These are phyloP conservation scores for Sanguinoderma infundibulare DNA, from an alignment of 1,284 basidiomycete species.

Conservation along the genomic window DNA sequence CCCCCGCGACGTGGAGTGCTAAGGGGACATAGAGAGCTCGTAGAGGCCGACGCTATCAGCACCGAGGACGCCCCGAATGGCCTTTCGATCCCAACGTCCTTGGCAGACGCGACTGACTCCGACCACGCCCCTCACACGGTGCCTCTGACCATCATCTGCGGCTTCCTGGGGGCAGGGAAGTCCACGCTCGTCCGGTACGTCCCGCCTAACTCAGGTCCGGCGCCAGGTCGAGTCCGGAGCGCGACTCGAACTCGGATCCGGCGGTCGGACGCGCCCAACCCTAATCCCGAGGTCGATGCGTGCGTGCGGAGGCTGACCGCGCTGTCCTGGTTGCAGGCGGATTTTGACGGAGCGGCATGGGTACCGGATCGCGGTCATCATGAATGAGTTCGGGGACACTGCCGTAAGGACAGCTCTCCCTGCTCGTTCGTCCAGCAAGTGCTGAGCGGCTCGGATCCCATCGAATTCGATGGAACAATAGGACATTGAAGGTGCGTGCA, in stretches of 20 bases:
- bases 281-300: no score
- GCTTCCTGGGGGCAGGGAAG: slow-evolving; percentile 92
- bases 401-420: slow-evolving; percentile 51
- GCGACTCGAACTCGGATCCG: not conserved
- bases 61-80: slow-evolving; percentile 10
- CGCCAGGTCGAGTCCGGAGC: no score
- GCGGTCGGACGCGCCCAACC: not conserved
- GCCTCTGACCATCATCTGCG: slow-evolving; percentile 89
- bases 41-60: slow-evolving; percentile 38
- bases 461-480: not conserved
- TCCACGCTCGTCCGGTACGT: slow-evolving; percentile 81
- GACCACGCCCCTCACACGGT: slow-evolving; percentile 45
- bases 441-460: slow-evolving; percentile 6
- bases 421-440: not conserved
- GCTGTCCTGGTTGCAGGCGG: slow-evolving; percentile 53
- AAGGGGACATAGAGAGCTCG: slow-evolving; percentile 44
- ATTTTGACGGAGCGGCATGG: slow-evolving; percentile 92
- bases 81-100: slow-evolving; percentile 2
- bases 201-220: not conserved
- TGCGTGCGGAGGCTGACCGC: not conserved
- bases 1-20: not conserved
- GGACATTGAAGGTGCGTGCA: slow-evolving; percentile 37
- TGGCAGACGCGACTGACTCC: not conserved
- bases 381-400: slow-evolving; percentile 93
- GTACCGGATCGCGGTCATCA: slow-evolving; percentile 93